Percentiles rank a stretch among this genome's conserved stretches.
Evolutionary conservation across 306 rosid genomes (phyloP).

Genomic region (Lagenaria siceraria): DNA sequence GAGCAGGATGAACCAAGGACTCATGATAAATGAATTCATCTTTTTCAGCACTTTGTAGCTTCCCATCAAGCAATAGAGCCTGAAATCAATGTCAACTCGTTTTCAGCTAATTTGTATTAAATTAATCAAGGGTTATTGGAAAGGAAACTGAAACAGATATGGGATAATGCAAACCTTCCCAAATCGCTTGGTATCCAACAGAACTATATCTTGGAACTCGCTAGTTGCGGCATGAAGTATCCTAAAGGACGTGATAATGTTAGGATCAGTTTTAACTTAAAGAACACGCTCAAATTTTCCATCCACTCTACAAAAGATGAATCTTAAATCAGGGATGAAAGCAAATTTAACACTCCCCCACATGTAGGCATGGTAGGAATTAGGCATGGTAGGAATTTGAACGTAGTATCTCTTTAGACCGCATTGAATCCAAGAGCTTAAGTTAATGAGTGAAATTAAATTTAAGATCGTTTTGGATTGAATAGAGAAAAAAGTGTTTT

Average conservation of each 20-base stretch:
- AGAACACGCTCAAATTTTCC: not conserved
- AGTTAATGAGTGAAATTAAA: too few species aligned
- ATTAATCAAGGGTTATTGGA: not conserved
- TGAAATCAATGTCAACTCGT: not conserved
- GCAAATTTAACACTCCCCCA: too few species aligned
- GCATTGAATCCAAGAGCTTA: too few species aligned
- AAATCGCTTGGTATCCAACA: slow-evolving; percentile 19
- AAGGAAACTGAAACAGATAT: not conserved
- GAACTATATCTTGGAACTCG: slow-evolving; percentile 16
- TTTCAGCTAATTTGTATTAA: not conserved
- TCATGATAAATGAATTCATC: slow-evolving; percentile 29
- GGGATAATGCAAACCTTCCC: slow-evolving; percentile 17
- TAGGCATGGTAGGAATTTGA: too few species aligned
- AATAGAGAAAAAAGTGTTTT: too few species aligned
- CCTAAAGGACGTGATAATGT: not conserved
- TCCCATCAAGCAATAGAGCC: slow-evolving; percentile 28
- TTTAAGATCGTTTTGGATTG: too few species aligned
- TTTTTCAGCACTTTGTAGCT: slow-evolving; percentile 24
- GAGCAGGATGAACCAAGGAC: slow-evolving; percentile 26
- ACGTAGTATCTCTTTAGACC: too few species aligned
- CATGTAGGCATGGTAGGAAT: too few species aligned
- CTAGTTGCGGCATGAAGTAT: slow-evolving; percentile 13
- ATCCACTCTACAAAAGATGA: not conserved
- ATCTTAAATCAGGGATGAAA: too few species aligned
- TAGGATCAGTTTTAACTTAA: not conserved